These are phyloP conservation scores for Sugiyamaella neomexicana DNA, from an alignment of 1,139 yeast species.

Conservation along the genomic window DNA sequence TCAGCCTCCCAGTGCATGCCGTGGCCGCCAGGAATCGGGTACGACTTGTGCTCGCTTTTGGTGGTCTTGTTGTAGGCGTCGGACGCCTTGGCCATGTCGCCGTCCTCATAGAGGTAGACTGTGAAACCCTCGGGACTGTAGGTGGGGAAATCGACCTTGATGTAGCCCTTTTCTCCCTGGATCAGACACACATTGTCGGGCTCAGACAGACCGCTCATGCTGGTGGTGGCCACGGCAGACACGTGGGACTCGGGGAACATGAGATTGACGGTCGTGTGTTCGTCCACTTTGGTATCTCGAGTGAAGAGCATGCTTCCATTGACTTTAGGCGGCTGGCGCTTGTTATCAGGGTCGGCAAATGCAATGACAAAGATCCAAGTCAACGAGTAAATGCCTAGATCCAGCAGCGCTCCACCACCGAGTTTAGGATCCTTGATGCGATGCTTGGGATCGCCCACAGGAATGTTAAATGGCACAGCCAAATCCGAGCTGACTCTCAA, in stretches of 20 bases:
- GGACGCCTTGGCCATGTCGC: constrained; percentile 18
- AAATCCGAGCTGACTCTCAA: constrained; percentile 47
- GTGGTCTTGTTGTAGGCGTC: constrained; percentile 12
- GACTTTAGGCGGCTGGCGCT: constrained; percentile 29
- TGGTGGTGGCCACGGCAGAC: constrained; percentile 36
- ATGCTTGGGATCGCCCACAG: constrained; percentile 30
- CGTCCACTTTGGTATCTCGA: constrained; percentile 37
- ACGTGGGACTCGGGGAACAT: constrained; percentile 35
- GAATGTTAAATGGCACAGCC: constrained; percentile 42
- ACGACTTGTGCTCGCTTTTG: constrained; percentile 22
- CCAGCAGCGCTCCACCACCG: constrained; percentile 64
- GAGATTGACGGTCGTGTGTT: constrained; percentile 33
- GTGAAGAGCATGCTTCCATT: constrained; percentile 28
- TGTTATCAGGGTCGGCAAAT: constrained; percentile 37
- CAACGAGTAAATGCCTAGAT: constrained; percentile 58
- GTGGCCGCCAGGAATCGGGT: constrained; percentile 35
- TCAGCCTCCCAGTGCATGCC: constrained; percentile 58
- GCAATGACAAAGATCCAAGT: constrained; percentile 45
- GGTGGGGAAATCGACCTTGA: constrained; percentile 36
- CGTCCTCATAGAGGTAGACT: constrained; percentile 23
- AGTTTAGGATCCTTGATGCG: constrained; percentile 43
- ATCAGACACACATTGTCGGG: constrained; percentile 32
- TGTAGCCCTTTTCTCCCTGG: constrained; percentile 39
- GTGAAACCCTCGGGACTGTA: constrained; percentile 36
- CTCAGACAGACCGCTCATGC: constrained; percentile 31